Percentiles rank a stretch among this genome's conserved stretches.
Evolutionary conservation across 2,329 filamentous ascomycete species (phyloP).

Genomic region (Cladosporium sphaerospermum): DNA sequence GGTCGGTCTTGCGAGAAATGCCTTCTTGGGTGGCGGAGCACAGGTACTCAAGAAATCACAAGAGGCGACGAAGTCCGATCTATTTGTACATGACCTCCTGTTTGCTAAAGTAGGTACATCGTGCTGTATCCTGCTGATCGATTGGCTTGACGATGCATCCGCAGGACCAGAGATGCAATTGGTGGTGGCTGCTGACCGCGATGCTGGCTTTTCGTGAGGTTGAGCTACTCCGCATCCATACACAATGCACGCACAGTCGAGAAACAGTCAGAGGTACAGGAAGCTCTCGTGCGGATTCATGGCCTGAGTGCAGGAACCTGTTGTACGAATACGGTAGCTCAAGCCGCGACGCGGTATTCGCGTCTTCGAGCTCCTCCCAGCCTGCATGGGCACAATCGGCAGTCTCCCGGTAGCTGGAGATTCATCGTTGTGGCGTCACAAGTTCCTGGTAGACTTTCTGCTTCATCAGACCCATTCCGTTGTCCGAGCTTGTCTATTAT

Average conservation of each 20-base stretch:
- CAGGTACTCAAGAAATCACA: not conserved
- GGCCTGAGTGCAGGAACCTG: not conserved
- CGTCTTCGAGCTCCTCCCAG: not conserved
- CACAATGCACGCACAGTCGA: not conserved
- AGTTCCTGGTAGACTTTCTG: not conserved
- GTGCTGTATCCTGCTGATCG: not conserved
- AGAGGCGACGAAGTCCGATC: not conserved
- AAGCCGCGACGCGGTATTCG: constrained; percentile 2
- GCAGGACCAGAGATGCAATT: not conserved
- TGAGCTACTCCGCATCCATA: not conserved
- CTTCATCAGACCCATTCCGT: not conserved
- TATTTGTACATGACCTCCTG: not conserved
- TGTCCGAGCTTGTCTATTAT: not conserved
- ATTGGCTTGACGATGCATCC: not conserved
- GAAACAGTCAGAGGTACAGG: not conserved
- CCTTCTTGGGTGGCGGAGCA: not conserved
- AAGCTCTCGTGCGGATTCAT: not conserved
- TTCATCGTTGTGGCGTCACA: not conserved
- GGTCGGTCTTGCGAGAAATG: not conserved
- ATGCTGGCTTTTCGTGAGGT: not conserved
- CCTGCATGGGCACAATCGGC: no score
- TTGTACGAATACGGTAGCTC: not conserved
- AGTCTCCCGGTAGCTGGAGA: not conserved
- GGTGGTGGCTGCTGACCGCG: not conserved
- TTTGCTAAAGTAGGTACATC: not conserved